Conservation (phyloP, 2,329 filamentous ascomycete species). For the Macroventuria anomochaeta region DNA sequence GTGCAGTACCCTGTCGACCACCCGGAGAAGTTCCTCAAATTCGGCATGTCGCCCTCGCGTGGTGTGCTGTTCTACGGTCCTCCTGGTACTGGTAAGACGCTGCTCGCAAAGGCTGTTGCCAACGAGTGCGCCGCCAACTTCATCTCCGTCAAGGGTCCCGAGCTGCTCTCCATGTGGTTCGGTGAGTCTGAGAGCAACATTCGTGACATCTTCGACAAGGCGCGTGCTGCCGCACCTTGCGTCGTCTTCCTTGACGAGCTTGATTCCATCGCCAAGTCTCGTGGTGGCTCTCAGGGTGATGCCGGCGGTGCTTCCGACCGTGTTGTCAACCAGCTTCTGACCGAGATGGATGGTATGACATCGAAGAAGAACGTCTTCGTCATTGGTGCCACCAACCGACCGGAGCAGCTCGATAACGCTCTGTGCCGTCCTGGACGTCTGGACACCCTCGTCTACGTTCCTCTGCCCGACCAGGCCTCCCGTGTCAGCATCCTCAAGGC, state of each 20-base stretch:
- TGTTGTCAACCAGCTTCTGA: constrained; percentile 99
- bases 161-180: constrained; percentile 99
- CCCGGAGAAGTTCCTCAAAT: constrained; percentile 99
- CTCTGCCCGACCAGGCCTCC: constrained; percentile 88
- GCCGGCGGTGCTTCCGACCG: constrained; percentile 98
- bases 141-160: constrained; percentile 98
- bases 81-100: constrained; percentile 99
- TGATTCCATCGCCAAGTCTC: constrained; percentile 98
- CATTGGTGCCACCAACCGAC: constrained; percentile 97
- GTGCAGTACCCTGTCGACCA: constrained; percentile 99
- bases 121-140: constrained; percentile 99
- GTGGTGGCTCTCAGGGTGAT: constrained; percentile 94
- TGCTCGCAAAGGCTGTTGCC: constrained; percentile 98
- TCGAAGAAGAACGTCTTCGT: constrained; percentile 99
- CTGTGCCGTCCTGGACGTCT: constrained; percentile 98
- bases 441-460: constrained; percentile 97
- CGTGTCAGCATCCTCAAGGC: constrained; percentile 91
- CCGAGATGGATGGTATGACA: constrained; percentile 99
- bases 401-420: constrained; percentile 97
- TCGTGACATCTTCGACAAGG: constrained; percentile 99
- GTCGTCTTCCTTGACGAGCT: constrained; percentile 98
- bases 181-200: constrained; percentile 99
- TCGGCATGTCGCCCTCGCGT: constrained; percentile 94
- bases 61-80: constrained; percentile 99
- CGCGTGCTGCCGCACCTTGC: constrained; percentile 94